Conservation (phyloP, 352 stramenopile species). For the Pythium aristosporum region DNA sequence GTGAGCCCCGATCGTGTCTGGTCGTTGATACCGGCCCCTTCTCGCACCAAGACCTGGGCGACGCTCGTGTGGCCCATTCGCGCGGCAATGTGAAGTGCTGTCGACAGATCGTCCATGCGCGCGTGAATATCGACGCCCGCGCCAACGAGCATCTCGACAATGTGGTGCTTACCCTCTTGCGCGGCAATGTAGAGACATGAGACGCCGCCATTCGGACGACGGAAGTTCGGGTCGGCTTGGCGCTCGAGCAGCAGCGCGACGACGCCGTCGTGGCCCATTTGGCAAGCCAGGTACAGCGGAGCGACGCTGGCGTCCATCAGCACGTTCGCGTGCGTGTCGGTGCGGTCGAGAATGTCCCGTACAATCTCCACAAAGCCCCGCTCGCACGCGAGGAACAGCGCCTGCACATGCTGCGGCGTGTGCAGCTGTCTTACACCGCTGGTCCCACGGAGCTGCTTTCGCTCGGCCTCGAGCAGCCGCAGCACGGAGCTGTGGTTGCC, state of each 20-base stretch:
- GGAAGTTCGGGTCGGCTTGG: conserved; percentile 66
- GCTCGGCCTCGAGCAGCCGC: conserved; percentile 47
- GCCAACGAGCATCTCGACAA: conserved; percentile 57
- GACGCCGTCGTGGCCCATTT: conserved; percentile 77
- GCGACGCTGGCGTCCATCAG: conserved; percentile 82
- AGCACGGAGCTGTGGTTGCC: conserved; percentile 56
- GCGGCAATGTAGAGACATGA: conserved; percentile 84
- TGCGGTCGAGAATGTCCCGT: conserved; percentile 54
- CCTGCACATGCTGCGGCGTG: conserved; percentile 48
- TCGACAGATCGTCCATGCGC: conserved; percentile 75
- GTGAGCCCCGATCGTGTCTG: conserved; percentile 80
- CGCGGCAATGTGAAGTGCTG: conserved; percentile 78
- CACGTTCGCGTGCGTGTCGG: conserved; percentile 62
- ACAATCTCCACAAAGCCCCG: conserved; percentile 67
- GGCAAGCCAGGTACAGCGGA: conserved; percentile 78
- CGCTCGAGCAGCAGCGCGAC: conserved; percentile 55
- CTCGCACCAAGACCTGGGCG: conserved; percentile 45
- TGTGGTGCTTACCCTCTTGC: conserved; percentile 68
- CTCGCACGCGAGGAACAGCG: conserved; percentile 80
- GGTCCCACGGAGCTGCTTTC: conserved; percentile 11
- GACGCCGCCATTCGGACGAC: conserved; percentile 56
- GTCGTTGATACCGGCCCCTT: conserved; percentile 56
- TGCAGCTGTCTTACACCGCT: conserved; percentile 4
- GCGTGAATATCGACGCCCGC: conserved; percentile 53
- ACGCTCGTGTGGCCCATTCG: conserved; percentile 74